Base-by-base conservation (phyloP, 148 eudicot genomes). In the Rhododendron kiyosumense region DNA sequence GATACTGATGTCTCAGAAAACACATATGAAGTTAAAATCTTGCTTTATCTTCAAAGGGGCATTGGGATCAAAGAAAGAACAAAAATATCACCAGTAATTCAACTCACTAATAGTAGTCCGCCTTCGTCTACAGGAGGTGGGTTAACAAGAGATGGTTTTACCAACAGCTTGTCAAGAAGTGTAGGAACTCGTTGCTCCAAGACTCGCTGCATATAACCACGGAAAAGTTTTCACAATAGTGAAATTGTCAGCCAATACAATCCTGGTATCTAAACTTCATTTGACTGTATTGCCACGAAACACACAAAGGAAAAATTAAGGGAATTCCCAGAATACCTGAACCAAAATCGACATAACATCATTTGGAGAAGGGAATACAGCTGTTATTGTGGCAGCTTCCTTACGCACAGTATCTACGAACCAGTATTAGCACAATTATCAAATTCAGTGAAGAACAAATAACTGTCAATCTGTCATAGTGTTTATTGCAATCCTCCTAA, bases 271-370 rank as follows among this genome's bases (percentile, higher is more conserved):
- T 83, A 17, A 82, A 80, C 79, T 78, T 83, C 67, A 81, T 28
- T 6, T 6, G 51, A 65, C 30, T 59, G 36, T 12, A 13, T 15
- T 20, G 43, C n/a, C 48, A 84, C 52, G 22, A 59, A 63, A 69
- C 26, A 52, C 69, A 86, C 69, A 71, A 32, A 81, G 41, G 46
- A 45, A 26, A 36, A 24, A 13, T 57, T 52, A 81, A 49, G 51
- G 85, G 11, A 69, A 14, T 71, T 86, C 48, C 78, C 48, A 52
- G 63, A 22, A 79, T 94, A 97, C 99, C 99, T 95, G 98, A 87
- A 97, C 96, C 91, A 97, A 95, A 86, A 97, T 97, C 22, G 98
- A 88, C 99, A 95, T 97, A 88, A 97, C 99, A 89, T 95, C 99
- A 89, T 94, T 94, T 45, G 99, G 98, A 63, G 98, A 95, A 86